Conservation (phyloP, 768 basidiomycete species). For the Suillus fuscotomentosus region DNA sequence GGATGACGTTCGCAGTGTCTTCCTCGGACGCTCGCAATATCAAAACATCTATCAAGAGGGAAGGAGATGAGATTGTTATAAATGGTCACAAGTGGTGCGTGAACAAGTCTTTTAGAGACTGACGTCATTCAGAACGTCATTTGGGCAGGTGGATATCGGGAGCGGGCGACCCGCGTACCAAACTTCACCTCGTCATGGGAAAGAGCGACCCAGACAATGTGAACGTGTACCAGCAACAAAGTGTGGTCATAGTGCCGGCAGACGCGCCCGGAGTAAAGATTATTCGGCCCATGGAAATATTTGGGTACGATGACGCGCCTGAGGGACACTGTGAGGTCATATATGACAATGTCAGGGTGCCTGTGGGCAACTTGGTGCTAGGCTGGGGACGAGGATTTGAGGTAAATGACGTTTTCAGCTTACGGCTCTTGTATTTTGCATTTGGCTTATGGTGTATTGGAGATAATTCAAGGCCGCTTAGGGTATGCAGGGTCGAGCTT, state of each 20-base stretch:
- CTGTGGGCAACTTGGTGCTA: slow-evolving; percentile 75
- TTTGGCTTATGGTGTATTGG: neutral
- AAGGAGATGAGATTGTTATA: slow-evolving; percentile 87
- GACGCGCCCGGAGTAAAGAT: slow-evolving; percentile 84
- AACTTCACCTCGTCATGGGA: slow-evolving; percentile 91
- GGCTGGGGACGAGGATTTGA: slow-evolving; percentile 98
- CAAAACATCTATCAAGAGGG: slow-evolving; percentile 77
- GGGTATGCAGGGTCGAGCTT: slow-evolving; percentile 49
- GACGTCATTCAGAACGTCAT: neutral
- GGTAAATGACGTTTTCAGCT: slow-evolving; percentile 34
- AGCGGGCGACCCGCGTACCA: slow-evolving; percentile 89
- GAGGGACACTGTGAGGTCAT: slow-evolving; percentile 96
- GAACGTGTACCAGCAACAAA: slow-evolving; percentile 79
- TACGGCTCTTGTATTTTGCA: neutral
- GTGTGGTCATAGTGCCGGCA: slow-evolving; percentile 92
- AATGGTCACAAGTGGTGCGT: slow-evolving; percentile 94
- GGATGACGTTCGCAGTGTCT: slow-evolving; percentile 46
- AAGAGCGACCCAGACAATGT: slow-evolving; percentile 87
- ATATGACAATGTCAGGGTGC: slow-evolving; percentile 93
- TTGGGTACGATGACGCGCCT: slow-evolving; percentile 94
- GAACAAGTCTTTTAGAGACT: slow-evolving; percentile 9
- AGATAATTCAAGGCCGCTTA: slow-evolving; percentile 94
- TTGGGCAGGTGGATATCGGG: slow-evolving; percentile 89
- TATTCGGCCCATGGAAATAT: slow-evolving; percentile 90
- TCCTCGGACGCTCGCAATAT: slow-evolving; percentile 97